A percentile compares a stretch with the other conserved stretches of the same genome.
phyloP scores from a whole-genome alignment of 148 eudicot species.

The Camellia sinensis region DNA sequence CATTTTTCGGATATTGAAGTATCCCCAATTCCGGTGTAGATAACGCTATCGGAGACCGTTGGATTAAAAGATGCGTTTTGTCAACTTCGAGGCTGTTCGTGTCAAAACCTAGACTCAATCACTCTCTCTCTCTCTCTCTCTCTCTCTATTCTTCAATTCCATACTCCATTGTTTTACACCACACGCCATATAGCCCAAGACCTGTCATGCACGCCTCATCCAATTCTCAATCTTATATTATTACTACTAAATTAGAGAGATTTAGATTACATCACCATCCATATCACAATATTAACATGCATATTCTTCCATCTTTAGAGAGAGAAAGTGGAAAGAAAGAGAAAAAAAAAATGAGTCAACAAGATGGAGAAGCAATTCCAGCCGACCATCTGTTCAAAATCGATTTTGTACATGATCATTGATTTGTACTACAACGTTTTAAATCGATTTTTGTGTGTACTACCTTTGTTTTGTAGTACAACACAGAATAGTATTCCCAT shows the following conservation, averaged over 20 bases:
- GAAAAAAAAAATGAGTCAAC: background rate
- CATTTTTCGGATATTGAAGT: no score
- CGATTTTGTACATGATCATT: background rate
- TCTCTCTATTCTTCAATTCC: background rate
- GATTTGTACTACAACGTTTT: background rate
- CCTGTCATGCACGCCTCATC: no score
- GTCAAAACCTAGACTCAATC: background rate
- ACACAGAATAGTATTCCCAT: background rate
- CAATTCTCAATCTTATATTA: background rate
- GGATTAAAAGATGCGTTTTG: background rate
- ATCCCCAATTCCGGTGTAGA: background rate
- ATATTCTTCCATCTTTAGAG: background rate
- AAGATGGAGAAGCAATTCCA: constrained; percentile 3
- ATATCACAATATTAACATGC: no score
- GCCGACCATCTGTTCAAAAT: background rate
- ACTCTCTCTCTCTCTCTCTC: constrained; percentile 1
- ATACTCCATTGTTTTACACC: constrained; percentile 2
- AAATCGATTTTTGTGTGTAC: constrained; percentile 8
- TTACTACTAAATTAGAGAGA: background rate
- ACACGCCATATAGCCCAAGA: background rate
- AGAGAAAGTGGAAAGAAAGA: background rate
- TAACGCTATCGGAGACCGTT: background rate
- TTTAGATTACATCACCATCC: no score
- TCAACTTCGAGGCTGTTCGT: background rate
- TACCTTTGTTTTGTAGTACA: background rate